phyloP scores from a whole-genome alignment of 2,329 filamentous ascomycete genomes.

The Zymoseptoria tritici region DNA sequence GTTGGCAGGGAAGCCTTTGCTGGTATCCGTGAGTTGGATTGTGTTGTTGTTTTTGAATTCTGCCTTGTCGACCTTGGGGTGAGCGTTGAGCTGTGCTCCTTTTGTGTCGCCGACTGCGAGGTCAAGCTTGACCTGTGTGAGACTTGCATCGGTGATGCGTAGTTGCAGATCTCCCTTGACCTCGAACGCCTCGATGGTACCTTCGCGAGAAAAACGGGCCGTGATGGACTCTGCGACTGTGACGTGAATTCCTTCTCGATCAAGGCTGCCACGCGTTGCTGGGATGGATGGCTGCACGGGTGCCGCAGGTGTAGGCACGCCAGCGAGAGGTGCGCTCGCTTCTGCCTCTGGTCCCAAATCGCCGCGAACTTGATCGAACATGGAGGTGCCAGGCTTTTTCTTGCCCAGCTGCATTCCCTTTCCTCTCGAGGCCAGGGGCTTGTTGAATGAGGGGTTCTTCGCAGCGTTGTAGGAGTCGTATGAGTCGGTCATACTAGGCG shows the following conservation, averaged over 20 bases:
- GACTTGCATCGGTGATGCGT: conserved; percentile 75
- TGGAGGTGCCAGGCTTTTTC: conserved; percentile 96
- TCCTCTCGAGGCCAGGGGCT: conserved; percentile 68
- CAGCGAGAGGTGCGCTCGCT: conserved; percentile 61
- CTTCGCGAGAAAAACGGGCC: conserved; percentile 81
- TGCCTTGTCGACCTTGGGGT: conserved; percentile 90
- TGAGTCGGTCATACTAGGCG: conserved; percentile 66
- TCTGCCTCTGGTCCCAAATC: conserved; percentile 85
- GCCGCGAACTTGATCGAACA: conserved; percentile 90
- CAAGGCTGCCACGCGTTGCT: conserved; percentile 56
- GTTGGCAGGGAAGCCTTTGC: conserved; percentile 88
- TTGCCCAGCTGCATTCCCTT: conserved; percentile 99
- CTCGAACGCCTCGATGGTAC: conserved; percentile 74
- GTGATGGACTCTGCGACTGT: conserved; percentile 85
- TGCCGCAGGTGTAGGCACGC: conserved; percentile 41
- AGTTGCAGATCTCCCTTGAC: conserved; percentile 90
- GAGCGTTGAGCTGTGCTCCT: conserved; percentile 85
- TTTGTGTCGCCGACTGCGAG: conserved; percentile 69
- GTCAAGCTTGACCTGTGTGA: conserved; percentile 87
- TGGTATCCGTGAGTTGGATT: conserved; percentile 83
- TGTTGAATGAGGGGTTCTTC: conserved; percentile 86
- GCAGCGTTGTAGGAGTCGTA: conserved; percentile 95
- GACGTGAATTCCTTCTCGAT: conserved; percentile 80
- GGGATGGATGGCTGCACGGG: conserved; percentile 43
- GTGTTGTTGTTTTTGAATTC: conserved; percentile 74